A percentile compares a stretch with the other conserved stretches of the same genome.
phyloP scores from a whole-genome alignment of 169 alveolate genomes.

The Pseudocohnilembus persalinus region DNA sequence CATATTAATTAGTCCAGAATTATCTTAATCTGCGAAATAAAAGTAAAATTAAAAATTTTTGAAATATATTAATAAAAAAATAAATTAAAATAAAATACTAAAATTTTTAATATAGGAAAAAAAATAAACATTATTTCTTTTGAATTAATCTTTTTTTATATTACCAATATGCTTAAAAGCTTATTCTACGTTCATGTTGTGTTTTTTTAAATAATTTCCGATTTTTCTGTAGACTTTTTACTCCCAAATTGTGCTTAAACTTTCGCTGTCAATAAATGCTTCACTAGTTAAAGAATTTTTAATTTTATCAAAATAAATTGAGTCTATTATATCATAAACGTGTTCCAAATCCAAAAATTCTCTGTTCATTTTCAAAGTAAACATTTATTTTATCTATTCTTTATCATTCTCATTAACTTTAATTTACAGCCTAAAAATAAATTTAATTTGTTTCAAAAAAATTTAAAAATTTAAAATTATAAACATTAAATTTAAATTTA shows the following conservation, averaged over 20 bases:
- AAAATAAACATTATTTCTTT: too few relatives aligned
- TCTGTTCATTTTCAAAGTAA: conserved; percentile 7
- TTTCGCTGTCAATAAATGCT: conserved; percentile 5
- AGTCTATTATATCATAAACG: conserved; percentile 11
- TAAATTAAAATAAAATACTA: too few relatives aligned
- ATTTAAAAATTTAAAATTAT: too few relatives aligned
- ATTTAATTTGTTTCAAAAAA: too few relatives aligned
- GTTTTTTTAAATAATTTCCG: conserved; percentile 17
- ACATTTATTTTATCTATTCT: conserved; percentile 10
- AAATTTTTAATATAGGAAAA: too few relatives aligned
- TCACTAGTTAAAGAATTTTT: neutral
- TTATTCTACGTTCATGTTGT: conserved; percentile 12
- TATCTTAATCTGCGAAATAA: too few relatives aligned
- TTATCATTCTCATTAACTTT: conserved; percentile 9
- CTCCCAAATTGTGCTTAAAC: conserved; percentile 8
- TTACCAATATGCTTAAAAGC: conserved; percentile 23
- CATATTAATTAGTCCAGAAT: conserved; percentile 6
- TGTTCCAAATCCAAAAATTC: conserved; percentile 19
- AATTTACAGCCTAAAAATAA: neutral
- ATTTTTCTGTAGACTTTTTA: conserved; percentile 19
- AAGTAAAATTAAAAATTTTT: too few relatives aligned
- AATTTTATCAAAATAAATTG: neutral
- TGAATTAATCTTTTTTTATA: too few relatives aligned
- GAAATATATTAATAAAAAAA: too few relatives aligned
- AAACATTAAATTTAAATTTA: neutral